phyloP scores from a whole-genome alignment of 495 filamentous ascomycete species.

The Hypoxylon crocopeplum region DNA sequence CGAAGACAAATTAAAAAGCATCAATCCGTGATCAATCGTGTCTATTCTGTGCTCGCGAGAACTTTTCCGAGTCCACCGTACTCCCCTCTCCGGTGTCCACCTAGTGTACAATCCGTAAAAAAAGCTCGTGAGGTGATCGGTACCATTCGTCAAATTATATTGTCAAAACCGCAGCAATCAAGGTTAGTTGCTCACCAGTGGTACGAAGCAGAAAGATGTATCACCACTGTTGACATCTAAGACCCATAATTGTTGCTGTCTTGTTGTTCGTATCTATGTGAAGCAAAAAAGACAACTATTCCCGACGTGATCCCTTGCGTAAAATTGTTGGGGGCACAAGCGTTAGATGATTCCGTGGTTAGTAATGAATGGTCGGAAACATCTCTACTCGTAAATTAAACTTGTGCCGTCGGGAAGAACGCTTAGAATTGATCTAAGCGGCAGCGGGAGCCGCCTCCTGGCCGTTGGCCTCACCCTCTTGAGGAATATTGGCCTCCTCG shows the following conservation, averaged over 20 bases:
- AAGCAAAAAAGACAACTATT: conserved; percentile 33
- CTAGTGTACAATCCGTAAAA: conserved; percentile 47
- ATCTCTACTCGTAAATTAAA: conserved; percentile 23
- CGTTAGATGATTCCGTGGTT: conserved; percentile 31
- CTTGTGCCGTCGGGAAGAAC: conserved; percentile 23
- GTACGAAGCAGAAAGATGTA: no score
- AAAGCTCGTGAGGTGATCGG: conserved; percentile 38
- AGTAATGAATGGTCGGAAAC: conserved; percentile 25
- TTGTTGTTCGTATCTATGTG: conserved; percentile 39
- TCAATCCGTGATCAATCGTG: conserved; percentile 40
- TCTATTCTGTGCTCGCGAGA: conserved; percentile 42
- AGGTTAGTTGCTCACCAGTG: no score
- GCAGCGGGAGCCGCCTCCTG: conserved; percentile 47
- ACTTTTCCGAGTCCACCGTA: conserved; percentile 43
- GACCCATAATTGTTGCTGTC: conserved; percentile 29
- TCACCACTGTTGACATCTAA: conserved; percentile 30
- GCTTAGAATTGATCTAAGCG: conserved; percentile 31
- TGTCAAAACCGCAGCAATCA: conserved; percentile 7
- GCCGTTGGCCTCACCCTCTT: conserved; percentile 57
- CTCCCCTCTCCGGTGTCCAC: conserved; percentile 36
- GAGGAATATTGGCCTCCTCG: conserved; percentile 65
- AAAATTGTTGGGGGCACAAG: conserved; percentile 30
- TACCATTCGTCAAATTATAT: conserved; percentile 31
- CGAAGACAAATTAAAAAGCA: conserved; percentile 4
- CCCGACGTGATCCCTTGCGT: conserved; percentile 20